Percentiles rank a stretch among this genome's conserved stretches.
Evolutionary conservation across 2,329 filamentous ascomycete genomes (phyloP).

Genomic region (Fusarium sp.): DNA sequence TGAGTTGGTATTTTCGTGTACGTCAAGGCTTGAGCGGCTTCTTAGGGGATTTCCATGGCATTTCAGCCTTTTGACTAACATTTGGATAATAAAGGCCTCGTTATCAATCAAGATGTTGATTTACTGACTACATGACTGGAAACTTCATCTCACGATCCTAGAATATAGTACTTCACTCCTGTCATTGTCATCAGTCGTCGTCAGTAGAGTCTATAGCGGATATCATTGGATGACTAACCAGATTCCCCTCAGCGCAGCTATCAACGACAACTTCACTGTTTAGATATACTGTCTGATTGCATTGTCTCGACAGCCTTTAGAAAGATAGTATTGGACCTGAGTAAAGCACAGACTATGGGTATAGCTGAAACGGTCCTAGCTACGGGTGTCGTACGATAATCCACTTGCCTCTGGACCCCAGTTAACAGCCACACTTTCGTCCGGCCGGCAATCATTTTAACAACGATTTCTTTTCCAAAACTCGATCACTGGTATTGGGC

Average conservation of each 20-base stretch:
- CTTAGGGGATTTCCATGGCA: too few species aligned
- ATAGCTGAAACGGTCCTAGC: neutral
- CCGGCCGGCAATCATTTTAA: neutral
- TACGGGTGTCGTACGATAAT: neutral
- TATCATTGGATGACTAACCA: too few species aligned
- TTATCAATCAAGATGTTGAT: too few species aligned
- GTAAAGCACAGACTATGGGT: neutral
- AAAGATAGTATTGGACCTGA: neutral
- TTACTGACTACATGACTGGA: too few species aligned
- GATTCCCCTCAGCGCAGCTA: too few species aligned
- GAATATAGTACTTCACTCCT: too few species aligned
- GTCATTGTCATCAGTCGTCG: too few species aligned
- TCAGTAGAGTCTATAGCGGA: too few species aligned
- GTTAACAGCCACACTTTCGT: neutral
- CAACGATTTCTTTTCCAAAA: rapidly evolving
- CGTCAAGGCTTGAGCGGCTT: too few species aligned
- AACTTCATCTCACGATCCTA: too few species aligned
- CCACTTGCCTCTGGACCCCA: neutral
- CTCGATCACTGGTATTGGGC: neutral
- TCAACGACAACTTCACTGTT: neutral
- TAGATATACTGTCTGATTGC: neutral
- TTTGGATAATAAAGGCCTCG: rapidly evolving
- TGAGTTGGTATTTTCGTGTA: too few species aligned
- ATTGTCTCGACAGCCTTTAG: rapidly evolving
- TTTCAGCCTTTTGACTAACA: too few species aligned